phyloP scores from a whole-genome alignment of 2,329 filamentous ascomycete genomes.

The Hymenoscyphus albidus region DNA sequence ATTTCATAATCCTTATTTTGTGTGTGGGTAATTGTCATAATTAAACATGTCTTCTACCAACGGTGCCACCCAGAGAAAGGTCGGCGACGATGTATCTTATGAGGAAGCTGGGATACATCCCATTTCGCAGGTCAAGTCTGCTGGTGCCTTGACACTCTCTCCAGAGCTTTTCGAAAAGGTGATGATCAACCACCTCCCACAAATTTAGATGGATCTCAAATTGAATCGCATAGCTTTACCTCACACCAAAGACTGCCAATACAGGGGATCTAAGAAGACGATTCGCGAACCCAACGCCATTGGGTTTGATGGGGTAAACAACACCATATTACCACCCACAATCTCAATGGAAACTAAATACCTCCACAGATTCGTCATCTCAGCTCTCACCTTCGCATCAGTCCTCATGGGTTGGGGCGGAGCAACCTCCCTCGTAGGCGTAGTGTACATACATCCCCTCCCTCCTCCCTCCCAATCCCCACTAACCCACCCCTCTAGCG shows the following conservation, averaged over 20 bases:
- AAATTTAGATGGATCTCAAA: background rate
- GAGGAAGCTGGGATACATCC: slow-evolving; percentile 4
- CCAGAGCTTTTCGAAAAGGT: slow-evolving; percentile 29
- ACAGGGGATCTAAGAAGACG: slow-evolving; percentile 22
- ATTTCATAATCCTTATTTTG: no score
- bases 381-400: slow-evolving; percentile 19
- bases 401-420: slow-evolving; percentile 28
- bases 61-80: slow-evolving; percentile 6
- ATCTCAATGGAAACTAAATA: no score
- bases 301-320: slow-evolving; percentile 26
- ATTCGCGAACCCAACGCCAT: slow-evolving; percentile 26
- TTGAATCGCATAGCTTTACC: slow-evolving; percentile 19
- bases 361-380: slow-evolving; percentile 38
- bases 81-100: background rate
- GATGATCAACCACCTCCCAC: background rate
- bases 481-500: slow-evolving; percentile 13
- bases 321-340: no score
- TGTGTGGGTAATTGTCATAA: background rate
- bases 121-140: slow-evolving; percentile 17
- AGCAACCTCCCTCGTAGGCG: slow-evolving; percentile 21
- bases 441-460: slow-evolving; percentile 18
- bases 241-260: slow-evolving; percentile 22
- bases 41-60: slow-evolving; percentile 5
- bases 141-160: slow-evolving; percentile 24
- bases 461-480: background rate